Percentiles rank a stretch among this genome's conserved stretches.
Conservation (phyloP, 768 basidiomycete genomes). For the Phaeolepiota aurea region DNA sequence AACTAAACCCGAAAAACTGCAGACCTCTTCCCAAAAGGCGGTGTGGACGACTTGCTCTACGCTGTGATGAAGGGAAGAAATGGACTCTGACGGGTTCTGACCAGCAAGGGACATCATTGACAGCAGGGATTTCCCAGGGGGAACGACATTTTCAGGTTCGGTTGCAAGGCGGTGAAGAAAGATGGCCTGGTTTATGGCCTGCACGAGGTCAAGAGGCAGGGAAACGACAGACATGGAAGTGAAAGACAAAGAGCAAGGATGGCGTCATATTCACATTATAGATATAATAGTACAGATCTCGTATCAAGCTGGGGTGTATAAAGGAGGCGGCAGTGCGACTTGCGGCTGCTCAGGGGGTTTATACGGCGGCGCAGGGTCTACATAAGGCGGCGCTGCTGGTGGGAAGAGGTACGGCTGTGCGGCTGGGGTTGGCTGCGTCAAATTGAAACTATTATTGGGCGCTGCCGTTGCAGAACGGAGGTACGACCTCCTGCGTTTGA, state of each 20-base stretch:
- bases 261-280: too few species aligned
- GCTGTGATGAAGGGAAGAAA: conserved; percentile 21
- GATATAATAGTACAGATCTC: not conserved
- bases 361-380: not conserved
- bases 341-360: not conserved
- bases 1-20: too few species aligned
- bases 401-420: too few species aligned
- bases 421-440: too few species aligned
- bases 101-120: conserved; percentile 42
- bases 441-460: too few species aligned
- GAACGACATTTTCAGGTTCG: conserved; percentile 51
- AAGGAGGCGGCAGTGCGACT: not conserved
- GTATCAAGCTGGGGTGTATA: not conserved
- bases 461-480: too few species aligned
- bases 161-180: conserved; percentile 64
- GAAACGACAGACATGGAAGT: too few species aligned
- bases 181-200: conserved; percentile 49
- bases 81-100: conserved; percentile 5
- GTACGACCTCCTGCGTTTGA: not conserved
- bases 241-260: too few species aligned
- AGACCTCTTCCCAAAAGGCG: conserved; percentile 73
- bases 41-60: conserved; percentile 49
- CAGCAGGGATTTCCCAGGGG: conserved; percentile 64
- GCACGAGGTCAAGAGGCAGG: conserved; percentile 49
- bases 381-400: too few species aligned